Base-by-base conservation (phyloP, 164 flowering plant genomes). In the Nelumbo lutea region DNA sequence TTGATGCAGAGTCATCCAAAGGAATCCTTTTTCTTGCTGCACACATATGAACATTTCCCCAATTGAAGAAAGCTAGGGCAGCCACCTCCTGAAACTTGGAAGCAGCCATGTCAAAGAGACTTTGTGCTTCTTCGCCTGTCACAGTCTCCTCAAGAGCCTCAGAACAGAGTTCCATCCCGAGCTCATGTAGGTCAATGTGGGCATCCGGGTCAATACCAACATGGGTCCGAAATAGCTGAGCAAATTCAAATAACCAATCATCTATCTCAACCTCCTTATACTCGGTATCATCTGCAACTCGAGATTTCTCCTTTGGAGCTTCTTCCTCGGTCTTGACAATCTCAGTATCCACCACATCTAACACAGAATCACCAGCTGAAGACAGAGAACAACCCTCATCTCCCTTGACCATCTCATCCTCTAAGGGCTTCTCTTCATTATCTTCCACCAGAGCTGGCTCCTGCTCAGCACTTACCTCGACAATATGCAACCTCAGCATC, bases 1-100 rank as follows among this genome's bases (percentile, higher is more conserved):
- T 83, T 48, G 85, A 79, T 55, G 92, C 86, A 62, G 89, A 80
- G 57, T 90, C 98, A 74, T 92, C 97, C 48, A 93, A 74, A 2
- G 99, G 98, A 44, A 93, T 93, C 11, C 90, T 81, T 74, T 95
- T 95, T 75, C 99, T 83, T 27, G 99, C 98, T 13, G 98, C 96
- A 76, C 98, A 92, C 98, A 92, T 92, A 59, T 92, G 91, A 64
- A 95, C 99, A 85, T 92, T 95, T 47, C 99, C 98, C 99, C 97
- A 92, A 65, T 95, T 95, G 78, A 92, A 95, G 78, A 87, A 90
- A 42, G 98, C 98, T 71, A 90, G 73, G 9, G 98, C 98, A 59
- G 91, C 98, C 15, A 95, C 98, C 78, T 95, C 99, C 76, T 92
- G 99, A 75, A 95, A 95, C 72, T 92, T 95, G 15, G 81, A 71